Evolutionary conservation across 768 basidiomycete genomes (phyloP).

Genomic region (Nidularia pulvinata): DNA sequence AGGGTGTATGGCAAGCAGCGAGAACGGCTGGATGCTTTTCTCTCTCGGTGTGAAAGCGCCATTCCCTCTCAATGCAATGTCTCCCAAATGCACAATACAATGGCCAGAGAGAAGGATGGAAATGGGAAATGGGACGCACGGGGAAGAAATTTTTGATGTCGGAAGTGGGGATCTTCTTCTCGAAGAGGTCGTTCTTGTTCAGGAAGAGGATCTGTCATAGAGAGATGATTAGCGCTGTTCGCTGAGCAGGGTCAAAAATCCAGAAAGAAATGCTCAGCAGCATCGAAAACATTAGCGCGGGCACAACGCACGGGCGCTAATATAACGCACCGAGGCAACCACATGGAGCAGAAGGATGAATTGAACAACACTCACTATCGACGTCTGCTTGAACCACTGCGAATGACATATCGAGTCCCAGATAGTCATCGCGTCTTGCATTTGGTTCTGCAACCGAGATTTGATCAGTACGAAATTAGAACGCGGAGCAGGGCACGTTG

Average conservation of each 20-base stretch:
- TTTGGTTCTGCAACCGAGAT: constrained; percentile 72
- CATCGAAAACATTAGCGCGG: too few species aligned
- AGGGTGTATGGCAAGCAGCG: neutral
- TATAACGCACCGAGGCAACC: neutral
- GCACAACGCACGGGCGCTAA: too few species aligned
- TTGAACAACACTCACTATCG: constrained; percentile 60
- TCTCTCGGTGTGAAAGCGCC: neutral
- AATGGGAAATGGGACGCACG: constrained; percentile 33
- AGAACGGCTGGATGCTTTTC: neutral
- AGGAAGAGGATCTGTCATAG: constrained; percentile 80
- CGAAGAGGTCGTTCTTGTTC: constrained; percentile 95
- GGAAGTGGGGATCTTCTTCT: constrained; percentile 77
- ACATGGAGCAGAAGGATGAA: neutral
- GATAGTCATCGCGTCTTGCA: constrained; percentile 97
- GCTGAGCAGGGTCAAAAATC: neutral
- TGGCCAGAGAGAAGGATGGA: too few species aligned
- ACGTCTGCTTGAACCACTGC: constrained; percentile 95
- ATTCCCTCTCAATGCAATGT: too few species aligned
- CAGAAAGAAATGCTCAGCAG: too few species aligned
- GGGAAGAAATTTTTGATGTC: constrained; percentile 91
- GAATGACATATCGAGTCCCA: constrained; percentile 99
- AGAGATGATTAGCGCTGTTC: neutral
- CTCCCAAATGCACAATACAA: too few species aligned
- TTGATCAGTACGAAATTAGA: neutral
- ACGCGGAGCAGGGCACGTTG: neutral